These are phyloP conservation scores for Mycena rosella DNA, from an alignment of 768 basidiomycete species.

Conservation along the genomic window DNA sequence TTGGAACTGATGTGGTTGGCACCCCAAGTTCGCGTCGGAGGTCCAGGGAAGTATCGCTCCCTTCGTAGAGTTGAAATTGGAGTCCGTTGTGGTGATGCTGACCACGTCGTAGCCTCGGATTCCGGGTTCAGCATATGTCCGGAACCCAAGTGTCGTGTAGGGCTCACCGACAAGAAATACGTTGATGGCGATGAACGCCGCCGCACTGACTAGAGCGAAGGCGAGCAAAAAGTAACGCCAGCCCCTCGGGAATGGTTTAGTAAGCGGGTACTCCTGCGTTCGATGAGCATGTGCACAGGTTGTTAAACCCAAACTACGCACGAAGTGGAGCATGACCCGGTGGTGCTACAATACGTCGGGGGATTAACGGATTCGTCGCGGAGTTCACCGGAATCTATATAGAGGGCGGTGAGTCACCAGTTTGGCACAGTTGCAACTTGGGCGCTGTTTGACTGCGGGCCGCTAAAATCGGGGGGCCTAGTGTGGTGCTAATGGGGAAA, in stretches of 20 bases:
- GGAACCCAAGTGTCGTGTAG: neutral
- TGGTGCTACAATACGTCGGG: no score
- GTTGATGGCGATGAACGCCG: slow-evolving; percentile 19
- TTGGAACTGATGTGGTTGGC: slow-evolving; percentile 33
- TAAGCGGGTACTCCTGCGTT: slow-evolving; percentile 22
- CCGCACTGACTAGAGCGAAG: slow-evolving; percentile 23
- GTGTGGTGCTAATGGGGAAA: no score
- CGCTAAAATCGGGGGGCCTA: no score
- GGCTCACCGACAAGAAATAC: slow-evolving; percentile 33
- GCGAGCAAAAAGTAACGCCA: slow-evolving; percentile 17
- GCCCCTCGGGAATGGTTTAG: slow-evolving; percentile 13
- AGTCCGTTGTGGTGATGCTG: slow-evolving; percentile 28
- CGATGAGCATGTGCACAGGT: no score
- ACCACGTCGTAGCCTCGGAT: slow-evolving; percentile 34
- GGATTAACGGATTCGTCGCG: no score
- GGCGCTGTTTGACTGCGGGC: no score
- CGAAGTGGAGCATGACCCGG: no score
- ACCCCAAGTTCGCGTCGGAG: no score
- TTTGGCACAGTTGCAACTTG: no score
- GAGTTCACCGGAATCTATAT: no score
- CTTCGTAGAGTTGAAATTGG: slow-evolving; percentile 15
- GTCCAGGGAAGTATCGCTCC: neutral
- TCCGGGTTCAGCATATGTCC: neutral
- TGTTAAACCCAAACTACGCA: no score
- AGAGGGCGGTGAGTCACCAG: no score